Conservation (phyloP, 768 basidiomycete species). For the Collybiopsis luxurians region DNA sequence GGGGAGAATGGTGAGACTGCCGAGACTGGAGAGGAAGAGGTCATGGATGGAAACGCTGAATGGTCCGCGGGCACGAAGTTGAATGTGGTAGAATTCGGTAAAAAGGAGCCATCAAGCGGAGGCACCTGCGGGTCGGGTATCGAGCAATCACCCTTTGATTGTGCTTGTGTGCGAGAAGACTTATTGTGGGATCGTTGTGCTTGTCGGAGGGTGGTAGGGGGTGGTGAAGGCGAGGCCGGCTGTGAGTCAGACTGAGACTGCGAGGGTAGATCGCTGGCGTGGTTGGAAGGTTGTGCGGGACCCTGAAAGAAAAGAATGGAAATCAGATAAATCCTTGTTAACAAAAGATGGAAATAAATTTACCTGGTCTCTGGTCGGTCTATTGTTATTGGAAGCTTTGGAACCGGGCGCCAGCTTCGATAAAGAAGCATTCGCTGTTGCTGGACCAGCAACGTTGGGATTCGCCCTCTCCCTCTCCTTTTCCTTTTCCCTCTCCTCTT, state of each 20-base stretch:
- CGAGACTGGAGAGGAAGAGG: constrained; percentile 14
- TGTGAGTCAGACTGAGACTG: constrained; percentile 18
- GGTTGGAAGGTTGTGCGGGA: constrained; percentile 21
- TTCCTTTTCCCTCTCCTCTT: constrained; percentile 66
- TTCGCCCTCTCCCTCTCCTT: constrained; percentile 32
- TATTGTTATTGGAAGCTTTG: neutral
- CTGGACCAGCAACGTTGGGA: neutral
- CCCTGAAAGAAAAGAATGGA: constrained; percentile 5
- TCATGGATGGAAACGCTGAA: constrained; percentile 13
- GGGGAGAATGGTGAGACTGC: constrained; percentile 22
- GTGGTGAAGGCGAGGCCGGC: constrained; percentile 34
- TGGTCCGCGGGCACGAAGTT: constrained; percentile 7
- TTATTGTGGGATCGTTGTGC: constrained; percentile 23
- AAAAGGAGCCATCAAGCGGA: constrained; percentile 7
- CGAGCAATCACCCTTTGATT: constrained; percentile 12
- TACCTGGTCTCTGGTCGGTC: constrained; percentile 19
- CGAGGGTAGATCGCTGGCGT: neutral
- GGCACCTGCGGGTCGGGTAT: neutral
- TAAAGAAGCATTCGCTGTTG: neutral
- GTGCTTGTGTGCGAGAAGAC: constrained; percentile 17
- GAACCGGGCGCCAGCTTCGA: neutral
- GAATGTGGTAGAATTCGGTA: constrained; percentile 14
- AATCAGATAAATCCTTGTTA: constrained; percentile 9
- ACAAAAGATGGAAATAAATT: constrained; percentile 13
- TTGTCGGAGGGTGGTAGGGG: constrained; percentile 23